Evolutionary conservation across 345 rosid species (phyloP).

Genomic region (Bretschneidera sinensis): DNA sequence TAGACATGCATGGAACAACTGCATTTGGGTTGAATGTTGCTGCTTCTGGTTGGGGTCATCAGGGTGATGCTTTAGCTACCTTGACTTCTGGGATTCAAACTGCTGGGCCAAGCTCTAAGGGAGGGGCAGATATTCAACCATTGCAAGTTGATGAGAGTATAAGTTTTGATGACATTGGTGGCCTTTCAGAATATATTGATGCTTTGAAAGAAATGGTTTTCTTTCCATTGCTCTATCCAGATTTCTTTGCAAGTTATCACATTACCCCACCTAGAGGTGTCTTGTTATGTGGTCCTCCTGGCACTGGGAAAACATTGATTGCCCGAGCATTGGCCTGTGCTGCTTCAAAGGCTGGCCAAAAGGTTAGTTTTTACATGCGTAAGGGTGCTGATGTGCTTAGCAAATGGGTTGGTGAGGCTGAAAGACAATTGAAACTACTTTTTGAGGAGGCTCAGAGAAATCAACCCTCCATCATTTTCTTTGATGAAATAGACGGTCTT

Average conservation of each 20-base stretch:
- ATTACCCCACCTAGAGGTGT: constrained; percentile 98
- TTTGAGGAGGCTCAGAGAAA: constrained; percentile 98
- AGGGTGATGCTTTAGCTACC: constrained; percentile 71
- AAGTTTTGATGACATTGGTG: constrained; percentile 96
- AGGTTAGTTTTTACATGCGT: constrained; percentile 99
- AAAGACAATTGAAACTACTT: constrained; percentile 93
- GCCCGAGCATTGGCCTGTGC: constrained; percentile 99
- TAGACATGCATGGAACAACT: constrained; percentile 81
- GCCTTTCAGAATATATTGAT: constrained; percentile 89
- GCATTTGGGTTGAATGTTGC: constrained; percentile 88
- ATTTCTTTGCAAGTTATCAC: constrained; percentile 93
- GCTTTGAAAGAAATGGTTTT: constrained; percentile 99
- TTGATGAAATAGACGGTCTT: constrained; percentile 99
- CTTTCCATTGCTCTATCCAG: constrained; percentile 97
- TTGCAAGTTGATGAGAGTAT: constrained; percentile 91
- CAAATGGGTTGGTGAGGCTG: constrained; percentile 99
- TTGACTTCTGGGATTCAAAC: constrained; percentile 90
- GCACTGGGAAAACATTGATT: constrained; percentile 97
- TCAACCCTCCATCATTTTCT: constrained; percentile 97
- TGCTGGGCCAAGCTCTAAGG: constrained; percentile 99
- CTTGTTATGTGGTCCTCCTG: constrained; percentile 98
- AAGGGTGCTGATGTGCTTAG: constrained; percentile 99
- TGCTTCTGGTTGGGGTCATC: constrained; percentile 99
- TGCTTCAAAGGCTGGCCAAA: constrained; percentile 99
- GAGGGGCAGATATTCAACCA: constrained; percentile 99